Conservation (phyloP, 768 basidiomycete genomes). For the Hygrophoropsis aurantiaca region DNA sequence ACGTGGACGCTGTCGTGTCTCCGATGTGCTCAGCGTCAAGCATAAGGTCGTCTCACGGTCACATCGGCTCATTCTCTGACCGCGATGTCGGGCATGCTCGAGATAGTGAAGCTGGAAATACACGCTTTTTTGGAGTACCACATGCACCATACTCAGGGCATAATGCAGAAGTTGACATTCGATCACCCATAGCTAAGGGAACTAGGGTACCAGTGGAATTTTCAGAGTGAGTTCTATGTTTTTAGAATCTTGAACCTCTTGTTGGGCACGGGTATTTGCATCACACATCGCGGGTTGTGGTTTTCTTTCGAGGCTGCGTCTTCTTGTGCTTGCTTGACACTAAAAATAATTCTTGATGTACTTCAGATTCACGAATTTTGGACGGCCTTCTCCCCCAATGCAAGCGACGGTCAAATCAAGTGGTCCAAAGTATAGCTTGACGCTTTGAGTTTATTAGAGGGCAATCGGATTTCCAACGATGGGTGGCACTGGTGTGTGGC, state of each 20-base stretch:
- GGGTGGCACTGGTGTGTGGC: too few relatives aligned
- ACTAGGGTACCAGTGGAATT: slow-evolving; percentile 18
- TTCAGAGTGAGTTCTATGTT: slow-evolving; percentile 18
- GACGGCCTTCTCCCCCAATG: slow-evolving; percentile 23
- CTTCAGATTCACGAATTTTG: slow-evolving; percentile 11
- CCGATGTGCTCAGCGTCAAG: slow-evolving; percentile 15
- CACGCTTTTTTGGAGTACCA: slow-evolving; percentile 8
- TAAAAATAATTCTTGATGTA: too few relatives aligned
- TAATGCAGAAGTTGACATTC: slow-evolving; percentile 20
- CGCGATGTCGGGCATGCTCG: background rate
- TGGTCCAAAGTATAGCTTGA: too few relatives aligned
- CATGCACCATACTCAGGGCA: slow-evolving; percentile 13
- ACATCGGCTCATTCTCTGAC: background rate
- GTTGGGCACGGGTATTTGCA: too few relatives aligned
- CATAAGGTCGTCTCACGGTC: background rate
- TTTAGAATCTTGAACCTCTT: background rate
- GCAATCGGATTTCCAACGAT: too few relatives aligned
- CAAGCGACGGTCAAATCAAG: background rate
- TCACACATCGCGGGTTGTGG: too few relatives aligned
- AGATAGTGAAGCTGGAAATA: slow-evolving; percentile 1
- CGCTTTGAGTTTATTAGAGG: too few relatives aligned
- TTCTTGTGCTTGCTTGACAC: too few relatives aligned
- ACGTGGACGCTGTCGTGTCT: slow-evolving; percentile 27
- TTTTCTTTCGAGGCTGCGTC: too few relatives aligned
- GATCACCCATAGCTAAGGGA: slow-evolving; percentile 26